Evolutionary conservation across 2,329 filamentous ascomycete genomes (phyloP).

Genomic region (Dothideomycetes sp.): DNA sequence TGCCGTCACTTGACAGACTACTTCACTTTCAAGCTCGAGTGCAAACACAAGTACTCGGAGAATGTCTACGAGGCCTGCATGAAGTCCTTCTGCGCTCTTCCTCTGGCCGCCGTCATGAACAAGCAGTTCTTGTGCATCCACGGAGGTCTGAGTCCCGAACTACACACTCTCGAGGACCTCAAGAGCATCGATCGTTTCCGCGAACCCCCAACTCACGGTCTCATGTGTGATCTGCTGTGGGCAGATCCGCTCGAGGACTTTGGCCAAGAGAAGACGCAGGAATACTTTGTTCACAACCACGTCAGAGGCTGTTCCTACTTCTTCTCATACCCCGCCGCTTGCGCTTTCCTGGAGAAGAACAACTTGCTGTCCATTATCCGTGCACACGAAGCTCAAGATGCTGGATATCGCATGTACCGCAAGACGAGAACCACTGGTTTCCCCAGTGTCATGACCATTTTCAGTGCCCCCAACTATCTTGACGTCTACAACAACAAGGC

Average conservation of each 20-base stretch:
- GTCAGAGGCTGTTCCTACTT: constrained; percentile 98
- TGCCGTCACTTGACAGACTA: constrained; percentile 98
- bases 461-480: constrained; percentile 96
- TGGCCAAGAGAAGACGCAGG: constrained; percentile 94
- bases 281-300: constrained; percentile 97
- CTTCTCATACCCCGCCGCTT: constrained; percentile 95
- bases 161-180: constrained; percentile 90
- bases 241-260: constrained; percentile 97
- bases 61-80: constrained; percentile 94
- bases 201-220: constrained; percentile 88
- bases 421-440: constrained; percentile 98
- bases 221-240: constrained; percentile 99
- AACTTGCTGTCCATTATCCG: constrained; percentile 94
- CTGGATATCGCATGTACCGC: constrained; percentile 96
- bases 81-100: constrained; percentile 92
- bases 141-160: constrained; percentile 86
- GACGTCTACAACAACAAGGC: constrained; percentile 99
- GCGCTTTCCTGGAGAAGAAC: constrained; percentile 97
- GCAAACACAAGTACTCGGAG: constrained; percentile 99
- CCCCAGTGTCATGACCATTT: constrained; percentile 99
- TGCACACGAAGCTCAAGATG: constrained; percentile 96
- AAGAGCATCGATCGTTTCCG: constrained; percentile 94
- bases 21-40: constrained; percentile 99
- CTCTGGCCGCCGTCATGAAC: constrained; percentile 96
- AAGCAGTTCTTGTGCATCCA: constrained; percentile 99